phyloP scores from a whole-genome alignment of 495 filamentous ascomycete genomes.

The Hypoxylon trugodes region DNA sequence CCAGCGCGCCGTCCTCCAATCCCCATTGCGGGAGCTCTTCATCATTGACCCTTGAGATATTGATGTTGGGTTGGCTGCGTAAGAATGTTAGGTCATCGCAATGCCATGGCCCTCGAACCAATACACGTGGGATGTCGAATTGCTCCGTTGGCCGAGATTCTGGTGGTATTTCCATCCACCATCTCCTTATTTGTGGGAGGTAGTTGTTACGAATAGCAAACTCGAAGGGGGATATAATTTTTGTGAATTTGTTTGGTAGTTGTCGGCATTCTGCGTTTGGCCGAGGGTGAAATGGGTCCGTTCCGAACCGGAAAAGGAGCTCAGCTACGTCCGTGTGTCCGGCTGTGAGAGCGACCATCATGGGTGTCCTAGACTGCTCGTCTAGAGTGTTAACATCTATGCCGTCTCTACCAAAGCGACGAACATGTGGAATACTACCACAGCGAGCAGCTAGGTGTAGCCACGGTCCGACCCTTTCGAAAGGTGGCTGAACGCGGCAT shows the following conservation, averaged over 20 bases:
- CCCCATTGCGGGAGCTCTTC: background rate
- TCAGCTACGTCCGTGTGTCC: background rate
- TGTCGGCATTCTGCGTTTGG: conserved; percentile 4
- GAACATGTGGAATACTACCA: conserved; percentile 10
- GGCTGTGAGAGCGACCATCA: conserved; percentile 4
- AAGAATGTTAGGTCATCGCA: background rate
- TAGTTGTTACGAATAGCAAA: conserved; percentile 2
- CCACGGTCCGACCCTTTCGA: background rate
- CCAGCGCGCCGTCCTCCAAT: background rate
- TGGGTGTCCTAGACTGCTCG: background rate
- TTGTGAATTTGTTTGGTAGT: background rate
- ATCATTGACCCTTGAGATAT: background rate
- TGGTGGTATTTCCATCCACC: conserved; percentile 8
- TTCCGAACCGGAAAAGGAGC: conserved; percentile 19
- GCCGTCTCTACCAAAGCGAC: conserved; percentile 6
- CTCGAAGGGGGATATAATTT: conserved; percentile 20
- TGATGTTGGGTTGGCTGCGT: background rate
- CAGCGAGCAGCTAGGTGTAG: conserved; percentile 9
- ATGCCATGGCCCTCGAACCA: background rate
- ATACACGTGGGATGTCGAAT: background rate
- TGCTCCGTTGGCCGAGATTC: conserved; percentile 3
- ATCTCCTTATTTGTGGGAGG: background rate
- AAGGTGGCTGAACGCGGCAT: background rate
- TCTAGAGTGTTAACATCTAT: conserved; percentile 24
- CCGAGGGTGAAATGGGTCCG: conserved; percentile 23